Base-by-base conservation (phyloP, 495 filamentous ascomycete genomes). In the Lasiosphaeria ovina region DNA sequence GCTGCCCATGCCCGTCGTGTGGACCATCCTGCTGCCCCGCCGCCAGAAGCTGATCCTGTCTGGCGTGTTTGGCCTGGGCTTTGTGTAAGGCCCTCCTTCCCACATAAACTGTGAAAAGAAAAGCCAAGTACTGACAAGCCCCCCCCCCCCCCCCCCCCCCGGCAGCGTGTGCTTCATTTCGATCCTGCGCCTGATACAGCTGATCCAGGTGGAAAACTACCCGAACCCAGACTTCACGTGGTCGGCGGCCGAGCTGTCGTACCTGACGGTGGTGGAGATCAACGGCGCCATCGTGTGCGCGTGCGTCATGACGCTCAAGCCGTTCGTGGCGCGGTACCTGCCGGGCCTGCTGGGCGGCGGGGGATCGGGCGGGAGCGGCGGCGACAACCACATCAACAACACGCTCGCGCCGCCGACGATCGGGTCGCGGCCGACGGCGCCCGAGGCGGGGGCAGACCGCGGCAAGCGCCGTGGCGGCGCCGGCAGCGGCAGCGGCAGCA, bases 251-350 rank as follows among this genome's bases (percentile, higher is more conserved):
- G 48, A 59, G n/a, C 64, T 72, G 6, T 61, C 62, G 17, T 72
- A 81, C 32, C 78, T 82, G 68, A 83, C 82, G 3, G 72, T 69
- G 0, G 67, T 80, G 14, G 77, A 80, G 36, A 62, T 74, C 45
- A 76, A 74, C 58, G 66, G 76, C 33, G 77, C 71, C 33, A 76
- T 80, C 12, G 68, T 77, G 35, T 73, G 72, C 53, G 77, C 77
- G 10, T 77, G 71, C 54, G 65, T 76, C 36, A 67, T 73, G 60
- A 72, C 69, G 1, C 62, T 74, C 24, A 74, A 73, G 58, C 72
- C 72, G 0, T 56, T 74, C 3, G 42, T 72, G 49, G 55, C 57
- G 54, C 40, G 40, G 32, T 62, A 59, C 66, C 71, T 77, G 53
- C 79, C 79, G 3, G 49, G 65, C 14, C 45, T 78, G 32, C 65